phyloP scores from a whole-genome alignment of 495 filamentous ascomycete species.

The Penicillium dipodomyicola region DNA sequence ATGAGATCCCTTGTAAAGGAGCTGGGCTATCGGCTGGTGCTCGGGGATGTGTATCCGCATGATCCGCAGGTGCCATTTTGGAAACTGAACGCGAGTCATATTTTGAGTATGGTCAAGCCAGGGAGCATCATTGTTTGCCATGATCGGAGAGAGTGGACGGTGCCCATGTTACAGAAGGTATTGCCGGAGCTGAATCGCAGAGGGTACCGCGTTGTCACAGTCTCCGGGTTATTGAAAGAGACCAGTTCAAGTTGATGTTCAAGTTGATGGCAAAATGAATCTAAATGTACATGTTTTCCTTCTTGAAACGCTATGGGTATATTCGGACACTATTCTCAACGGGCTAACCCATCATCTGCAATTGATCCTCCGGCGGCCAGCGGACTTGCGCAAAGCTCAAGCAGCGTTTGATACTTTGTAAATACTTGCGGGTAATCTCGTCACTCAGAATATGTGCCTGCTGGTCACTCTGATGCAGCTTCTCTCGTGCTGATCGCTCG shows the following conservation, averaged over 20 bases:
- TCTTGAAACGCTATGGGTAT: slow-evolving; percentile 17
- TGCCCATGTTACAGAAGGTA: slow-evolving; percentile 68
- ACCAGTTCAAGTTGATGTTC: neutral
- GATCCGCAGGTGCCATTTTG: slow-evolving; percentile 71
- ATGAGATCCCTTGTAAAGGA: slow-evolving; percentile 56
- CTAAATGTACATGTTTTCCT: slow-evolving; percentile 1
- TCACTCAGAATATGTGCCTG: slow-evolving; percentile 96
- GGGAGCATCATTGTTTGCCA: slow-evolving; percentile 81
- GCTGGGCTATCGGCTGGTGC: slow-evolving; percentile 63
- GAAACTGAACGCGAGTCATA: slow-evolving; percentile 71
- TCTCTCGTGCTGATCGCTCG: slow-evolving; percentile 91
- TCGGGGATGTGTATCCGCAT: slow-evolving; percentile 84
- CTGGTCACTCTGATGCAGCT: slow-evolving; percentile 83
- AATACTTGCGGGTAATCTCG: slow-evolving; percentile 88
- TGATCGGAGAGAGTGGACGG: slow-evolving; percentile 75
- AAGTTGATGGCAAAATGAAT: neutral
- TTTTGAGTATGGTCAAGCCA: slow-evolving; percentile 71
- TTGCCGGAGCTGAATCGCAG: slow-evolving; percentile 64
- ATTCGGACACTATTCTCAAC: slow-evolving; percentile 9
- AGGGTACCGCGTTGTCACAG: slow-evolving; percentile 66
- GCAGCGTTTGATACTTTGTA: slow-evolving; percentile 97
- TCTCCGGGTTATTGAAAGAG: slow-evolving; percentile 59
- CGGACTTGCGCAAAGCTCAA: slow-evolving; percentile 94
- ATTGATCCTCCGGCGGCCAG: slow-evolving; percentile 89
- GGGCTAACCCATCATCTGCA: slow-evolving; percentile 90